Conservation (phyloP, 257 asterid species). For the Primulina tabacum region DNA sequence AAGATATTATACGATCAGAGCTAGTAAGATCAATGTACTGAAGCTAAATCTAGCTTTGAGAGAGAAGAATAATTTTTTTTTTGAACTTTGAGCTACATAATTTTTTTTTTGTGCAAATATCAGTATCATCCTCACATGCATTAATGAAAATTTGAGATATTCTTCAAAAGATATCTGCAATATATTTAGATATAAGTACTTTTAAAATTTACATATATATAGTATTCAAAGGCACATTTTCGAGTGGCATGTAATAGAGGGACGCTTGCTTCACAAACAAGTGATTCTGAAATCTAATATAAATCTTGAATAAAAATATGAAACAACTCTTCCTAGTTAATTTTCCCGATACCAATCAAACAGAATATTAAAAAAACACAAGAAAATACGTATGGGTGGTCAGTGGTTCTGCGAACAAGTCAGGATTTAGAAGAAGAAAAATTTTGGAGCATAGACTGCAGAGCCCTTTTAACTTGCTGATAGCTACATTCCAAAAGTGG, state of each 20-base stretch:
- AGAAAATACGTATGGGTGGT: conserved; percentile 31
- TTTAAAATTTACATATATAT: too few species aligned
- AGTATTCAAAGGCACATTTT: conserved; percentile 14
- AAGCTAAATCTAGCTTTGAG: too few species aligned
- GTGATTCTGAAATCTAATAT: conserved; percentile 37
- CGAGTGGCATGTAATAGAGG: conserved; percentile 19
- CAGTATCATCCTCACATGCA: too few species aligned
- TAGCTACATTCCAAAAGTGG: conserved; percentile 31
- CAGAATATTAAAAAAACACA: not conserved
- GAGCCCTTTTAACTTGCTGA: conserved; percentile 31
- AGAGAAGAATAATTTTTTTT: too few species aligned
- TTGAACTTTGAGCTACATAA: too few species aligned
- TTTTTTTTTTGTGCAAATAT: too few species aligned
- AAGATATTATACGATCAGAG: too few species aligned
- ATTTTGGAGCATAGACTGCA: conserved; percentile 40
- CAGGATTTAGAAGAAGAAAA: conserved; percentile 11
- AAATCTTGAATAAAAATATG: not conserved
- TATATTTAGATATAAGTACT: too few species aligned
- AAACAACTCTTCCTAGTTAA: conserved; percentile 22
- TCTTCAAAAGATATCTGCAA: too few species aligned
- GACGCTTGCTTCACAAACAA: conserved; percentile 52
- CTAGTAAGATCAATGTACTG: too few species aligned
- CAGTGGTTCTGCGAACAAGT: conserved; percentile 24
- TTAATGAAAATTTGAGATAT: too few species aligned
- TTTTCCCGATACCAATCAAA: conserved; percentile 12